A percentile compares a stretch with the other conserved stretches of the same genome.
phyloP scores from a whole-genome alignment of 768 basidiomycete species.

The Suillus hirtellus region DNA sequence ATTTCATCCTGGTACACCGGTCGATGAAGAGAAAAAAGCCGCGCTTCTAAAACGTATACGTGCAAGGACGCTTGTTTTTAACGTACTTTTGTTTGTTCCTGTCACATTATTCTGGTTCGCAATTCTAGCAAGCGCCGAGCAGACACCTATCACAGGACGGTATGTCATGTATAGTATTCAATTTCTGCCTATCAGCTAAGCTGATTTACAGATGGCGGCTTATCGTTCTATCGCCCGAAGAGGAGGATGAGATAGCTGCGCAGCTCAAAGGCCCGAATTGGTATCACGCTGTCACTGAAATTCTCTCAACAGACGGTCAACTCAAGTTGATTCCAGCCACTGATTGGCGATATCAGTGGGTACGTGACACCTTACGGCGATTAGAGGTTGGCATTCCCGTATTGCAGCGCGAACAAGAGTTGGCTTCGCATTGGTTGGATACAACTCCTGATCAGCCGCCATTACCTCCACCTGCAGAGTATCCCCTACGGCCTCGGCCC shows the following conservation, averaged over 20 bases:
- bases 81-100: slow-evolving; percentile 62
- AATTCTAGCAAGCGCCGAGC: slow-evolving; percentile 70
- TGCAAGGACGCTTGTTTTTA: slow-evolving; percentile 48
- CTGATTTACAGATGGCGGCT: slow-evolving; percentile 67
- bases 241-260: slow-evolving; percentile 85
- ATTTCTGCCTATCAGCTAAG: slow-evolving; percentile 8
- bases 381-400: slow-evolving; percentile 76
- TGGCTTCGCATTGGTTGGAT: slow-evolving; percentile 58
- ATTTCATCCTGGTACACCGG: slow-evolving; percentile 40
- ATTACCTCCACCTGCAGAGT: slow-evolving; percentile 77
- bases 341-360: slow-evolving; percentile 94
- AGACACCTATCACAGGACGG: slow-evolving; percentile 86
- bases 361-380: slow-evolving; percentile 70
- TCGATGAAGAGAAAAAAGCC: slow-evolving; percentile 54
- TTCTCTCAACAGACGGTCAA: slow-evolving; percentile 66
- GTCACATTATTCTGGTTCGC: slow-evolving; percentile 63
- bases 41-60: slow-evolving; percentile 49
- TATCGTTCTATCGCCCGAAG: slow-evolving; percentile 88
- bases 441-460: slow-evolving; percentile 51
- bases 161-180: slow-evolving; percentile 34
- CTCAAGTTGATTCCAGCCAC: slow-evolving; percentile 63
- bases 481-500: slow-evolving; percentile 82
- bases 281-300: slow-evolving; percentile 80
- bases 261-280: slow-evolving; percentile 84
- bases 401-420: slow-evolving; percentile 58